Percentiles rank a stretch among this genome's conserved stretches.
Conservation (phyloP, 176 grass and related monocot genomes). For the Thinopyrum elongatum region DNA sequence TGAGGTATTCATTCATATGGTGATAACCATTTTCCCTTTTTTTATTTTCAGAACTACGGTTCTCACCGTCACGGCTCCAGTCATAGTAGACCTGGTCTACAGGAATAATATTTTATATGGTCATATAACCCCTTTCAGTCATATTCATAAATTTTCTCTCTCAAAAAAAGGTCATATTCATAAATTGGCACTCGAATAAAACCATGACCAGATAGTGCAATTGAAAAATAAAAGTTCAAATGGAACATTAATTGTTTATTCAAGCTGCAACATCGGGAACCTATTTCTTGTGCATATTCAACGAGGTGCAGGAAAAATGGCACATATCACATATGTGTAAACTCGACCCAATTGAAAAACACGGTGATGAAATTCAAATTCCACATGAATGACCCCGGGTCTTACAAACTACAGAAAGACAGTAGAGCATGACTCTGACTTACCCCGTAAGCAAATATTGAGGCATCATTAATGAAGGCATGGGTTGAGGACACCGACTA, state of each 20-base stretch:
- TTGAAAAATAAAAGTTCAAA: background rate
- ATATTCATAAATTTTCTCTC: no score
- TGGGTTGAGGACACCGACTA: slow-evolving; percentile 75
- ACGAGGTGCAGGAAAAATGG: background rate
- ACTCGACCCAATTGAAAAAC: background rate
- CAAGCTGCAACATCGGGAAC: background rate
- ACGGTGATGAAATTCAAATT: background rate
- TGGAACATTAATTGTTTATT: background rate
- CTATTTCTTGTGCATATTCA: background rate
- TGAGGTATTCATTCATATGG: no score
- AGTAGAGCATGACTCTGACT: slow-evolving; percentile 18
- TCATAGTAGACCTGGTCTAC: slow-evolving; percentile 77
- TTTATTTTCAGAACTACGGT: slow-evolving; percentile 73
- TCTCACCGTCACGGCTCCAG: slow-evolving; percentile 89
- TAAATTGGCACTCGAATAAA: background rate
- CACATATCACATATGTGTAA: background rate
- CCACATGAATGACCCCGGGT: background rate
- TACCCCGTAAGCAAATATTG: slow-evolving; percentile 92
- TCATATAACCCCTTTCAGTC: no score
- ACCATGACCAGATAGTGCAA: background rate
- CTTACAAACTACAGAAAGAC: background rate
- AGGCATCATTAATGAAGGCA: slow-evolving; percentile 91
- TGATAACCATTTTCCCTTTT: no score
- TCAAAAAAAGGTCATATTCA: background rate
- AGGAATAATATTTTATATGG: background rate